Percentiles rank a stretch among this genome's conserved stretches.
Evolutionary conservation across 108 stramenopile species (phyloP).

Genomic region (Epithemia pelagica): DNA sequence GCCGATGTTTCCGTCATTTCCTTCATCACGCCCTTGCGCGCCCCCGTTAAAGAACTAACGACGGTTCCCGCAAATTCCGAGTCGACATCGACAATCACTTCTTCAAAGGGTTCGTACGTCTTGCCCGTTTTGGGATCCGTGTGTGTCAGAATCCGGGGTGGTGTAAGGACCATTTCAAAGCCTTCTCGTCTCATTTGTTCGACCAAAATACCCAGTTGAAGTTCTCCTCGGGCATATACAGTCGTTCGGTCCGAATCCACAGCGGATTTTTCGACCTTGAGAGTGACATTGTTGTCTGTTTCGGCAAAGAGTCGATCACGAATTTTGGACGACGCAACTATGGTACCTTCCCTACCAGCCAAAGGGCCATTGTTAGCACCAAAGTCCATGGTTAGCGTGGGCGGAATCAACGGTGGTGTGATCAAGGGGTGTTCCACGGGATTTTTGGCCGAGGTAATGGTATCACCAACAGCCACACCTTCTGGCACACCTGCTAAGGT

Average conservation of each 20-base stretch:
- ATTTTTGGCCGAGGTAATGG: slow-evolving; percentile 67
- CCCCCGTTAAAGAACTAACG: slow-evolving; percentile 80
- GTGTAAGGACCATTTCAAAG: slow-evolving; percentile 91
- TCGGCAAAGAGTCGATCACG: slow-evolving; percentile 83
- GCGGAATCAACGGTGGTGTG: slow-evolving; percentile 90
- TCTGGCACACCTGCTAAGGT: slow-evolving; percentile 90
- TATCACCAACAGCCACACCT: slow-evolving; percentile 80
- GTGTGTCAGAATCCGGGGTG: slow-evolving; percentile 87
- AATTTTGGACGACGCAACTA: slow-evolving; percentile 80
- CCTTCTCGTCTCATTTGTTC: slow-evolving; percentile 98
- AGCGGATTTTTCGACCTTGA: slow-evolving; percentile 62
- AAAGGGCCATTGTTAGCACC: slow-evolving; percentile 96
- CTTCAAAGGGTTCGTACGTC: slow-evolving; percentile 91
- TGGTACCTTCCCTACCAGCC: slow-evolving; percentile 89
- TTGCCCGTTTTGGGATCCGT: slow-evolving; percentile 55
- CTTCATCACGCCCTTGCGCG: slow-evolving; percentile 89
- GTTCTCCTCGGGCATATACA: slow-evolving; percentile 69
- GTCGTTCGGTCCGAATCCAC: slow-evolving; percentile 62
- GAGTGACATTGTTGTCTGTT: slow-evolving; percentile 93
- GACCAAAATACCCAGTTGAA: slow-evolving; percentile 95
- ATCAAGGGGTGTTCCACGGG: slow-evolving; percentile 45
- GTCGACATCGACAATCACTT: slow-evolving; percentile 90
- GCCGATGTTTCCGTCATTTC: slow-evolving; percentile 64
- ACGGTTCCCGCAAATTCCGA: slow-evolving; percentile 79
- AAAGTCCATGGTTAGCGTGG: slow-evolving; percentile 93